phyloP scores from a whole-genome alignment of 1,284 basidiomycete species.

The Ustilago cynodontis region DNA sequence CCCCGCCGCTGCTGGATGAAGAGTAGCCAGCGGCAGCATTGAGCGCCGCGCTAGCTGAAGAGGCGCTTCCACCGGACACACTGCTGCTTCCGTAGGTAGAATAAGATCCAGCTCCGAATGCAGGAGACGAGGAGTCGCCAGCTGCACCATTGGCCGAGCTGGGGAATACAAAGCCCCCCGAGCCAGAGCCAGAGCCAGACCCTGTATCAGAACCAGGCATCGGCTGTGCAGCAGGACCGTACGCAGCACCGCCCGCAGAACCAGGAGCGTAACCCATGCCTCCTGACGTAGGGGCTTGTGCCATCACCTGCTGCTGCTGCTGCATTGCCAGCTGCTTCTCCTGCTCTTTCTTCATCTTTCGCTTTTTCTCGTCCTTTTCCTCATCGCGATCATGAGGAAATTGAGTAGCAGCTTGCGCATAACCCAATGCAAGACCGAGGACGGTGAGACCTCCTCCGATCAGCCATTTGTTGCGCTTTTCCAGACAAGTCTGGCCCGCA shows the following conservation, averaged over 20 bases:
- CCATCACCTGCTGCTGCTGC: constrained; percentile 12
- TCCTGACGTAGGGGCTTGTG: constrained; percentile 5
- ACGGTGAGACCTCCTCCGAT: neutral
- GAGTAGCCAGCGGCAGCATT: constrained; percentile 32
- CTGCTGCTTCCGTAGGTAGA: neutral
- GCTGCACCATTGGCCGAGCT: neutral
- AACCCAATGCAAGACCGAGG: constrained; percentile 15
- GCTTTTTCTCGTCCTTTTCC: constrained; percentile 29
- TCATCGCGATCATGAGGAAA: constrained; percentile 37
- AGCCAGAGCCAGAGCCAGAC: neutral
- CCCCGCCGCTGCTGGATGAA: constrained; percentile 1
- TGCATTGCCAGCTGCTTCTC: constrained; percentile 19
- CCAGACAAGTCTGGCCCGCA: constrained; percentile 3
- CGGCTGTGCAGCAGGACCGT: neutral
- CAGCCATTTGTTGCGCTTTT: constrained; percentile 19
- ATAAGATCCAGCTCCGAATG: neutral
- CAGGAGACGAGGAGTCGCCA: neutral
- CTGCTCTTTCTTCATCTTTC: constrained; percentile 22
- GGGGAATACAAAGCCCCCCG: neutral
- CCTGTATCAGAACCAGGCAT: too few relatives aligned
- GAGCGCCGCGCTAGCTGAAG: constrained; percentile 9
- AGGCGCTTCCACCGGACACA: neutral
- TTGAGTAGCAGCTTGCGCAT: constrained; percentile 22
- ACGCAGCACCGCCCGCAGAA: constrained; percentile 3
- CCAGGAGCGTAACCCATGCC: constrained; percentile 1